Evolutionary conservation across 768 basidiomycete species (phyloP), one percentile per base, ranked within the genome.

Genomic region (Serpula lacrymans): DNA sequence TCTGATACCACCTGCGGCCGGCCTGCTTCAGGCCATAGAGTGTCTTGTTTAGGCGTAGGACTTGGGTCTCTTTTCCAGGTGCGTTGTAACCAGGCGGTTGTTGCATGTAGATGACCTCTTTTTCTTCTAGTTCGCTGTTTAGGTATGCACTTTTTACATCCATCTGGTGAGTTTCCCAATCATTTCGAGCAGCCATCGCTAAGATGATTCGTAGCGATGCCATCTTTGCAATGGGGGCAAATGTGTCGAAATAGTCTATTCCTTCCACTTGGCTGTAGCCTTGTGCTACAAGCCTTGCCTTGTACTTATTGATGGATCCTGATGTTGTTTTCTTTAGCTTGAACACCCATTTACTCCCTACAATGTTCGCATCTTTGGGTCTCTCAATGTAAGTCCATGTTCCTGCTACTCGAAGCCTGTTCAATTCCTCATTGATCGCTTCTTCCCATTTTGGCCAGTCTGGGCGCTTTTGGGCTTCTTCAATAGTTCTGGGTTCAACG

Each of bases 51-150:
- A 57, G 48, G 17, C 34, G 36, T 34, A 35, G 50, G 21, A 54
- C 49, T 14, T 42, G 34, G 11, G 34, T 40, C 16, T 29, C 31
- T 38, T 33, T 27, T 23, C 42, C 37, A 4, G 43, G 46, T 4
- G 37, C 28, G 16, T 39, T 23, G 28, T 57, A 64, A 0, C 64
- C 62, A 0, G 57, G 59, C 1, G 70, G 65, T 39, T 64, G 64
- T 6, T 53, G 17, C 68, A 75, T 71, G 56, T 65, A 75, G 31
- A 75, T 66, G 5, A 38, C 28, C 25, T 62, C 58, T 10, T 52
- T 51, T 24, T 61, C 52, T 22, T 54, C 55, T 26, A 74, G 59
- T 18, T 62, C 49, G 2, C 60, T 12, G 34, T 12, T 1, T 25
- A 60, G 39, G 14, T 28, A 40, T 8, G 28, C 39, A 2, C 27